Base-by-base conservation (phyloP, 2,329 filamentous ascomycete species). In the Ilyonectria destructans region DNA sequence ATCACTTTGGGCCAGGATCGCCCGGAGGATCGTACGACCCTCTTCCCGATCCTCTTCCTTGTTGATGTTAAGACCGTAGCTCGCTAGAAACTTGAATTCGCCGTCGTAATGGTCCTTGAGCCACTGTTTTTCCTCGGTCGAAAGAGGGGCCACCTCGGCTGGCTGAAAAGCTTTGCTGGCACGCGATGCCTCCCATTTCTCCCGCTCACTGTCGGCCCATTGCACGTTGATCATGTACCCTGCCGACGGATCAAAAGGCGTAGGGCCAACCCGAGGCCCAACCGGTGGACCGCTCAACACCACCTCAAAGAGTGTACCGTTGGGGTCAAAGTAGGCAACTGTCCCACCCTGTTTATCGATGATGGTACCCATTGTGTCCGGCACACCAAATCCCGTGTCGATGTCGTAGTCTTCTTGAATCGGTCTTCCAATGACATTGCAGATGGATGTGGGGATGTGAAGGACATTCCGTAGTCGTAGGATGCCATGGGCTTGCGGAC, bases 391-490 rank as follows among this genome's bases (percentile, higher is more conserved):
- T 15, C 21, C 31, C 13, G 29, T 13, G 6, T 58, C 6, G 46
- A 59, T 21, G 4, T 40, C 6, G 45, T 62, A 58, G 17, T 67
- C 58, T 2, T 62, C 19, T 3, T 8, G 17, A 21, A 62, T 46
- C 13, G 21, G 51, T 5, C 6, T 23, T 40, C 58, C 52, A n/a
- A 66, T 59, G 15, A 63, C 17, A n/a, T 69, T 66, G 56, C 56
- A 67, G 10, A 55, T 1, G 3, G 13, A 8, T 7, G 19, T 33
- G 15, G 67, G 52, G 15, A 35, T 31, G 19, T 69, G 64, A 0
- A 69, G 46, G 7, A 67, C 83, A 76, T 10, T 71, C 71, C 8
- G 61, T 17, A 55, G 46, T 8, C 12, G 15, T 7, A 46, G 6
- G 12, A 35, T 55, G 23, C n/a, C n/a, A 21, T 29, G 52, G 26